Base-by-base conservation (phyloP, 1,284 basidiomycete genomes). In the Thelephora terrestris region DNA sequence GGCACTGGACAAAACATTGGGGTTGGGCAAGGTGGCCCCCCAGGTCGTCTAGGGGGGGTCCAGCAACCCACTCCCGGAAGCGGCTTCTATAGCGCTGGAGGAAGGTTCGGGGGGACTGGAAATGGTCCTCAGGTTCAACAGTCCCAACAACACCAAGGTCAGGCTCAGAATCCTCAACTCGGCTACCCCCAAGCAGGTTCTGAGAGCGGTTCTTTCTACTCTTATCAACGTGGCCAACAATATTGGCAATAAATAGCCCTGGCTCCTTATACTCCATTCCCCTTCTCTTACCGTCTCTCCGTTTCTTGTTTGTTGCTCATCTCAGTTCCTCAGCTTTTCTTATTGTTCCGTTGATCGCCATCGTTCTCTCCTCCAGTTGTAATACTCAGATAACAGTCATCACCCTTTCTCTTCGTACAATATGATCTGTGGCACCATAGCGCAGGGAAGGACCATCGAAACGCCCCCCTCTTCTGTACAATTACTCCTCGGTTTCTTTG, bases 181-280 rank as follows among this genome's bases (percentile, higher is more conserved):
- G 78, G 74, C n/a, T 81, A 80, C 60, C 74, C 74, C 7, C 83
- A 85, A 58, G 75, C 74, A 37, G 73, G 66, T 37, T 75, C 71
- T 43, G 83, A 85, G 47, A 76, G 66, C 27, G 71, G 68, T 50
- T 46, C 51, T 53, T 85, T 81, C 60, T 85, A 85, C 59, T 73
- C 75, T 55, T 85, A 84, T 61, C 80, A 80, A 61, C 71, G 72
- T 20, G 67, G 76, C 58, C 77, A 78, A 61, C 79, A 79, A 64
- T 85, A 83, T 64, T 85, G 82, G 82, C 79, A 82, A 69, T 84
- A 64, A 58, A 38, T 35, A 42, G 20, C 21, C 27, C 16, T 34
- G 5, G 29, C 20, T 7, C 14, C 37, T 9, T 48, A 17, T 18
- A 10, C 29, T 29, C 23, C 20, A 42, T 47, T 9, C 43, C 21